Evolutionary conservation across 2,329 filamentous ascomycete species (phyloP).

Genomic region (Cadophora gregata): DNA sequence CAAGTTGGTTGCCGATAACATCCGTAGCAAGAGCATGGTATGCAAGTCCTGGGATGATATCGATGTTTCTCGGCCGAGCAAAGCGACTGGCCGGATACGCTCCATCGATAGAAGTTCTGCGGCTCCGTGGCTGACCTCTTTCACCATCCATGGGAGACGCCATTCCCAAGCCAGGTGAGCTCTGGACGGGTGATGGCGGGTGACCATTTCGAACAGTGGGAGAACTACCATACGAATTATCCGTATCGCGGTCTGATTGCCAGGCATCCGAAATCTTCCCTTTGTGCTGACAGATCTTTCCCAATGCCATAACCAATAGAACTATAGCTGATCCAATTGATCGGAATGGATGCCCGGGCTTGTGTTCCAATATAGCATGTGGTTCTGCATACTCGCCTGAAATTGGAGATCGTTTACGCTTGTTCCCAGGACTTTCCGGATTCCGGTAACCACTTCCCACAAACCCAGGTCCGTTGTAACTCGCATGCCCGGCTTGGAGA

Average conservation of each 20-base stretch:
- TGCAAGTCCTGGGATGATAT: conserved; percentile 85
- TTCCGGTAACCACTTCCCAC: conserved; percentile 30
- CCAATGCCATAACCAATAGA: conserved; percentile 82
- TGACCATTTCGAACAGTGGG: conserved; percentile 54
- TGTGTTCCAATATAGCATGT: conserved; percentile 41
- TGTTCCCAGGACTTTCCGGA: conserved; percentile 44
- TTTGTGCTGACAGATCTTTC: conserved; percentile 74
- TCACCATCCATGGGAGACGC: conserved; percentile 60
- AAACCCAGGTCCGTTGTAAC: conserved; percentile 29
- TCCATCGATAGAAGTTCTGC: conserved; percentile 59
- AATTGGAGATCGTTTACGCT: conserved; percentile 42
- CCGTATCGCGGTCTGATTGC: conserved; percentile 30
- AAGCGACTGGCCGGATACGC: conserved; percentile 34
- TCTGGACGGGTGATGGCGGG: conserved; percentile 58
- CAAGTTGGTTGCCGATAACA: conserved; percentile 82
- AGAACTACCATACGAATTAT: conserved; percentile 33
- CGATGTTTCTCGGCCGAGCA: conserved; percentile 65
- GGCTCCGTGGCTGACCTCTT: conserved; percentile 46
- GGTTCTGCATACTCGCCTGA: conserved; percentile 34
- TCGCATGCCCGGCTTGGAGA: conserved; percentile 29
- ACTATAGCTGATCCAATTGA: conserved; percentile 83
- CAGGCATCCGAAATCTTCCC: conserved; percentile 63
- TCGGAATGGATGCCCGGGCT: conserved; percentile 60
- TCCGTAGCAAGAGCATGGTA: conserved; percentile 89
- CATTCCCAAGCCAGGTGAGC: conserved; percentile 59